phyloP scores from a whole-genome alignment of 306 rosid genomes.

The Dryas alaskensis region DNA sequence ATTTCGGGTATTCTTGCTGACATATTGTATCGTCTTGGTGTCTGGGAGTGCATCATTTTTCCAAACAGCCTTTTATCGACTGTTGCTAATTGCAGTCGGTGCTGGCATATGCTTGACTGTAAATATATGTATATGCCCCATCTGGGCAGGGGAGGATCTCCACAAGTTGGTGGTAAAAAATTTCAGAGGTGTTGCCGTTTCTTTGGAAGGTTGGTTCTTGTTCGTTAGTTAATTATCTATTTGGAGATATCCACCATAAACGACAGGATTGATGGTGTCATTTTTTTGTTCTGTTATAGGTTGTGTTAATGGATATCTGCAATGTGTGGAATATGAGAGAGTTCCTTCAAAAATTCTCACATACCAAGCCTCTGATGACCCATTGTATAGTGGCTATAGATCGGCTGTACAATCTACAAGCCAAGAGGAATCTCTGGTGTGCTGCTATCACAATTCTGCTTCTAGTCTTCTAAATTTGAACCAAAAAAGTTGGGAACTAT shows the following conservation, averaged over 20 bases:
- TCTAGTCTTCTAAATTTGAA: constrained; percentile 8
- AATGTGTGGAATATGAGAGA: constrained; percentile 65
- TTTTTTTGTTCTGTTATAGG: constrained; percentile 35
- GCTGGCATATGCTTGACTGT: constrained; percentile 55
- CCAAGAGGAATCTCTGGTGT: constrained; percentile 74
- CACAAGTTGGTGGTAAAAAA: constrained; percentile 77
- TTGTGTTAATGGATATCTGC: constrained; percentile 57
- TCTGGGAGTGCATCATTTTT: constrained; percentile 55
- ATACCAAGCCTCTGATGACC: constrained; percentile 76
- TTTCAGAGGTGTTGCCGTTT: constrained; percentile 56
- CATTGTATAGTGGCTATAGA: constrained; percentile 68
- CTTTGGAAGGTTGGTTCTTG: constrained; percentile 56
- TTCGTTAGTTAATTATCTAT: background rate
- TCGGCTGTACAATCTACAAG: constrained; percentile 65
- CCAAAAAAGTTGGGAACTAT: background rate
- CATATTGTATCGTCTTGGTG: constrained; percentile 63
- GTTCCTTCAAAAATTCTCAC: constrained; percentile 70
- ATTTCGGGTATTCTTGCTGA: constrained; percentile 71
- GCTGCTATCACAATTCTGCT: constrained; percentile 11
- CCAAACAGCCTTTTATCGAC: constrained; percentile 56
- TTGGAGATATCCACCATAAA: background rate
- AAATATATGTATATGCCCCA: constrained; percentile 59
- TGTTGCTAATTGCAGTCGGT: constrained; percentile 65
- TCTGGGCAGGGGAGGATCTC: constrained; percentile 85
- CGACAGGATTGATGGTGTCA: constrained; percentile 12